These are phyloP conservation scores for Rosa persica DNA, from an alignment of 306 rosid species.

Conservation along the genomic window DNA sequence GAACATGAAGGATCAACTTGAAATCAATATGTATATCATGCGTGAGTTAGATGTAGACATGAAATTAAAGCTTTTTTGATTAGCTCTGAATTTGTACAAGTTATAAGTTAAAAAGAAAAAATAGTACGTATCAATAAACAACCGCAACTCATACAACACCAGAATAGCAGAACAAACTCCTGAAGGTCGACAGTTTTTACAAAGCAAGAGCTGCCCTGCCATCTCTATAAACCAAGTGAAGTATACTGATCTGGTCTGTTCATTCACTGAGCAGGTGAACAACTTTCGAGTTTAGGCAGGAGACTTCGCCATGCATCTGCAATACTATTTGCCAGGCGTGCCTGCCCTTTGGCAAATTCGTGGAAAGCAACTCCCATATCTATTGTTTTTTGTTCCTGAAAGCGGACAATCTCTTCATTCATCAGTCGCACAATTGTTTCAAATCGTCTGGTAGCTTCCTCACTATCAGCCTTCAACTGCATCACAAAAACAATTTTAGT, in stretches of 20 bases:
- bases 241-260: slow-evolving; percentile 19
- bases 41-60: not conserved
- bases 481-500: slow-evolving; percentile 37
- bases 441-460: slow-evolving; percentile 80
- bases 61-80: slow-evolving; percentile 15
- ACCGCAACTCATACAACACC: slow-evolving; percentile 30
- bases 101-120: slow-evolving; percentile 26
- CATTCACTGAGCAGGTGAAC: slow-evolving; percentile 44
- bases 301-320: slow-evolving; percentile 97
- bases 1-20: not conserved
- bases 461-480: slow-evolving; percentile 94
- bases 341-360: slow-evolving; percentile 96
- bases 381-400: slow-evolving; percentile 88
- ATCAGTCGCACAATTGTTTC: slow-evolving; percentile 74
- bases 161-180: slow-evolving; percentile 37
- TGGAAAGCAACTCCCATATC: slow-evolving; percentile 95
- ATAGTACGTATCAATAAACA: not conserved
- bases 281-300: slow-evolving; percentile 88
- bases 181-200: slow-evolving; percentile 22
- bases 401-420: slow-evolving; percentile 83
- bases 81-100: slow-evolving; percentile 52
- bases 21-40: too few relatives aligned
- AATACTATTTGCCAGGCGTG: slow-evolving; percentile 74
- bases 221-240: slow-evolving; percentile 11
- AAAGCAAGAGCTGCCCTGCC: slow-evolving; percentile 37